Percentiles rank a stretch among this genome's conserved stretches.
These are phyloP conservation scores for Talaromyces pinophilus DNA, from an alignment of 2,329 filamentous ascomycete species.

Conservation along the genomic window DNA sequence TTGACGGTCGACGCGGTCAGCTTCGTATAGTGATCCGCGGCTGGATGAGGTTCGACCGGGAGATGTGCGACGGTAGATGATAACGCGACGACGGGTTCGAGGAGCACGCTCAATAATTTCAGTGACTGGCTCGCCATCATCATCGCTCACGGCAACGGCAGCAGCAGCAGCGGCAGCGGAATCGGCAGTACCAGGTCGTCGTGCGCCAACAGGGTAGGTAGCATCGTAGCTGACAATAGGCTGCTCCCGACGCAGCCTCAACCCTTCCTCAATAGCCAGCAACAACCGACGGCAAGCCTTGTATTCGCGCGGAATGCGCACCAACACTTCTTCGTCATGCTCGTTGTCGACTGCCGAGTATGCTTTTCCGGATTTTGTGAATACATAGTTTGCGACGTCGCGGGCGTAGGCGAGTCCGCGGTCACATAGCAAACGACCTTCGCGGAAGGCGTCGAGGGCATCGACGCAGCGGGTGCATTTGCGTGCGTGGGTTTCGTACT, in stretches of 20 bases:
- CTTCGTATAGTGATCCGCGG: conserved; percentile 40
- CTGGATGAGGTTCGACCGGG: conserved; percentile 26
- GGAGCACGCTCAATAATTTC: conserved; percentile 36
- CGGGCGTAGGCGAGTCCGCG: conserved; percentile 36
- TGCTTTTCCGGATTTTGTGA: conserved; percentile 38
- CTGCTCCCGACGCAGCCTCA: conserved; percentile 32
- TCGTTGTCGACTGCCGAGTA: conserved; percentile 48
- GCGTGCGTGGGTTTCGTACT: conserved; percentile 38
- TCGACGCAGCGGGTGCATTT: conserved; percentile 36
- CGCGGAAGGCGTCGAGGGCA: conserved; percentile 32
- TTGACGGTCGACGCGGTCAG: conserved; percentile 37
- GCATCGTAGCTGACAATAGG: conserved; percentile 38
- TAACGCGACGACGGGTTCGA: conserved; percentile 34
- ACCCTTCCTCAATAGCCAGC: conserved; percentile 46
- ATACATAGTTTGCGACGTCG: conserved; percentile 40
- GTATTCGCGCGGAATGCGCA: conserved; percentile 46
- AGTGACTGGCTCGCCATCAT: conserved; percentile 25
- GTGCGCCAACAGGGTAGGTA: conserved; percentile 35
- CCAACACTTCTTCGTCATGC: conserved; percentile 38
- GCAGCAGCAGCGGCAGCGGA: conserved; percentile 6
- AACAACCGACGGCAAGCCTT: conserved; percentile 41
- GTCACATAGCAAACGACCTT: conserved; percentile 37
- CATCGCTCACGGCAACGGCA: background rate
- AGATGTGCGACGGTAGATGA: conserved; percentile 39
- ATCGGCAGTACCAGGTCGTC: conserved; percentile 25